These are phyloP conservation scores for Acanthamoeba lenticulata DNA, from an alignment of 208 protist species.

Conservation along the genomic window DNA sequence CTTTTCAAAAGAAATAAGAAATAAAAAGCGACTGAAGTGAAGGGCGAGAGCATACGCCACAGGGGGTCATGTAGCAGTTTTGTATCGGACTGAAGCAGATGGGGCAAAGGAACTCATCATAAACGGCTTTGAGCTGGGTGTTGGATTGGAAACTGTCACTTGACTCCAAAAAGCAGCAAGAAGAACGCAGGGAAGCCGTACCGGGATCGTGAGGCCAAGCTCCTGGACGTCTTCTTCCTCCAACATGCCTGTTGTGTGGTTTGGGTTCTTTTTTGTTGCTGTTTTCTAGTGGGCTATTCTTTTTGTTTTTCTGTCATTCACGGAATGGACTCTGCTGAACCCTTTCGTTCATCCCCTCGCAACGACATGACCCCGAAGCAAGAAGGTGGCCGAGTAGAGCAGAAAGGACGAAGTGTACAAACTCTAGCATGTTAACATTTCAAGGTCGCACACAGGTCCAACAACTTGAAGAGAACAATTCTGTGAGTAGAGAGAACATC, in stretches of 20 bases:
- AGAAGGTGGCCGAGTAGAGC: too few species aligned
- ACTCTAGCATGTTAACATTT: too few species aligned
- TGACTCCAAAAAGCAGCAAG: not conserved
- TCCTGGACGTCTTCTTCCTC: constrained; percentile 23
- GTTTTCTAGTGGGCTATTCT: not conserved
- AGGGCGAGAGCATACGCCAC: not conserved
- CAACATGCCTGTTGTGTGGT: not conserved
- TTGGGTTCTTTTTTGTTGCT: not conserved
- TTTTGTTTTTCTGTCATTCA: not conserved
- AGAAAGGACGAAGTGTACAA: too few species aligned
- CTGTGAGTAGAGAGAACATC: too few species aligned
- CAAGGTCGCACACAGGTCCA: too few species aligned
- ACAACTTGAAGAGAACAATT: too few species aligned
- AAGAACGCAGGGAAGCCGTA: not conserved
- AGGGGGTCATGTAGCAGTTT: constrained; percentile 58
- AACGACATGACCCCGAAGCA: too few species aligned
- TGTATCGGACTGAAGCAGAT: constrained; percentile 65
- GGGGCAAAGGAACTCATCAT: constrained; percentile 58
- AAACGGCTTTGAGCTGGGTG: constrained; percentile 38
- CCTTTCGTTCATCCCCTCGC: too few species aligned
- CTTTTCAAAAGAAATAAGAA: not conserved
- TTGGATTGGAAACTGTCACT: not conserved
- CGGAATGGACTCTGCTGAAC: too few species aligned
- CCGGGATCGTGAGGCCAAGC: constrained; percentile 12
- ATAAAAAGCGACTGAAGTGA: not conserved